Percentiles rank a stretch among this genome's conserved stretches.
These are phyloP conservation scores for Diutina pseudorugosa DNA, from an alignment of 1,139 yeast genomes.

Conservation along the genomic window DNA sequence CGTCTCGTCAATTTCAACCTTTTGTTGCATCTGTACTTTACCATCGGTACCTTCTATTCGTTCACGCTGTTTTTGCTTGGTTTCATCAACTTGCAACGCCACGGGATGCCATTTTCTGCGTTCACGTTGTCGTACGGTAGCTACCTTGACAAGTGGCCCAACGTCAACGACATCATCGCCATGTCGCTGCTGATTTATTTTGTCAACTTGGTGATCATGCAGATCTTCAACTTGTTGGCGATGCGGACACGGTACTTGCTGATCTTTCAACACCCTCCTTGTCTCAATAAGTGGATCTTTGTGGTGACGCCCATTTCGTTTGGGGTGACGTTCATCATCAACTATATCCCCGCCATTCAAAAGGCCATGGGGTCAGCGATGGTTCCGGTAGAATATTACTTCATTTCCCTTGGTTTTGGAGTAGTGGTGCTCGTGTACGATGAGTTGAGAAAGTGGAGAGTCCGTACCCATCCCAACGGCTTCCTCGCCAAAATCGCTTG, in stretches of 20 bases:
- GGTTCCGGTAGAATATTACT: slow-evolving; percentile 37
- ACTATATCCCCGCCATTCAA: slow-evolving; percentile 34
- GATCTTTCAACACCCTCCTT: slow-evolving; percentile 29
- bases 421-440: slow-evolving; percentile 24
- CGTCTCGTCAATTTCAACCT: slow-evolving; percentile 30
- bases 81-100: slow-evolving; percentile 27
- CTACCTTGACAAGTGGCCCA: slow-evolving; percentile 11
- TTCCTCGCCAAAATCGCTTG: slow-evolving; percentile 31
- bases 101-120: slow-evolving; percentile 24
- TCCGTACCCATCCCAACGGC: slow-evolving; percentile 25
- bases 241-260: slow-evolving; percentile 34
- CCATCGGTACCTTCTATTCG: slow-evolving; percentile 30
- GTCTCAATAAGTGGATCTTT: slow-evolving; percentile 18
- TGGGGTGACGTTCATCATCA: slow-evolving; percentile 31
- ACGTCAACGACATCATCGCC: slow-evolving; percentile 15
- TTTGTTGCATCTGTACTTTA: slow-evolving; percentile 31
- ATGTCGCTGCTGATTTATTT: slow-evolving; percentile 38
- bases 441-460: slow-evolving; percentile 28
- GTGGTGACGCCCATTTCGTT: slow-evolving; percentile 27
- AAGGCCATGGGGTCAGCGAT: slow-evolving; percentile 21
- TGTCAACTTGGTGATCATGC: slow-evolving; percentile 37
- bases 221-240: slow-evolving; percentile 34
- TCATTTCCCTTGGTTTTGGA: slow-evolving; percentile 38
- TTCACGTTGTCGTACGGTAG: slow-evolving; percentile 28
- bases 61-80: slow-evolving; percentile 32